Conservation (phyloP, 129 eudicot genomes). For the Arctium lappa region DNA sequence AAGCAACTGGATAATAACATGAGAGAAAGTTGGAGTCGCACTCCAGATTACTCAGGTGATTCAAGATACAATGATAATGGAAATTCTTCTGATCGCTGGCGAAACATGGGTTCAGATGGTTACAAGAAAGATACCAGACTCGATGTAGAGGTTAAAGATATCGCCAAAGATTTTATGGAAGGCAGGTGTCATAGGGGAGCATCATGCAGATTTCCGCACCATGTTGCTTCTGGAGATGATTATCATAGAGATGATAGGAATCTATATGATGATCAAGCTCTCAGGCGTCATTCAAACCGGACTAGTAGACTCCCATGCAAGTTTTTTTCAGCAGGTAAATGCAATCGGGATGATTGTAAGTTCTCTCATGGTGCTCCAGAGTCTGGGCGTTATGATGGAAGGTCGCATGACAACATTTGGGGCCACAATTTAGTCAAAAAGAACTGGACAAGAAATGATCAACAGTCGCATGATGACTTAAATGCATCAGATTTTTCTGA, state of each 20-base stretch:
- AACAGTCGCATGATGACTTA: constrained; percentile 19
- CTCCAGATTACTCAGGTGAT: constrained; percentile 19
- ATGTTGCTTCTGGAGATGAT: neutral
- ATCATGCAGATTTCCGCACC: too few species aligned
- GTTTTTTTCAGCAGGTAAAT: constrained; percentile 64
- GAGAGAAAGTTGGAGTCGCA: constrained; percentile 19
- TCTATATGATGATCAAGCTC: constrained; percentile 30
- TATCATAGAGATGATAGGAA: constrained; percentile 32
- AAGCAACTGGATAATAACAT: neutral
- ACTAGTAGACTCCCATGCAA: constrained; percentile 49
- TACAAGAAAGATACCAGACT: too few species aligned
- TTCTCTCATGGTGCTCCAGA: constrained; percentile 60
- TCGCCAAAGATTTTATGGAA: too few species aligned
- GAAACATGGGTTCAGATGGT: too few species aligned
- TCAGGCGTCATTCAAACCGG: constrained; percentile 29
- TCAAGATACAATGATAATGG: constrained; percentile 29
- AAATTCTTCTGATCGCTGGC: too few species aligned
- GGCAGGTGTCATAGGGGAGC: too few species aligned
- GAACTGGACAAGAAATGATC: constrained; percentile 34
- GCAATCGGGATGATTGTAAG: constrained; percentile 63
- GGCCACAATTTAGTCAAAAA: constrained; percentile 8
- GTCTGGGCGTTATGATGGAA: constrained; percentile 19
- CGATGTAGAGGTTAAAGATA: too few species aligned
- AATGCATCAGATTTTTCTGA: constrained; percentile 1
- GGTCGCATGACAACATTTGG: constrained; percentile 29